A percentile compares a stretch with the other conserved stretches of the same genome.
These are phyloP conservation scores for Asparagopsis taxiformis DNA, from an alignment of 31 red algal species.

Conservation along the genomic window DNA sequence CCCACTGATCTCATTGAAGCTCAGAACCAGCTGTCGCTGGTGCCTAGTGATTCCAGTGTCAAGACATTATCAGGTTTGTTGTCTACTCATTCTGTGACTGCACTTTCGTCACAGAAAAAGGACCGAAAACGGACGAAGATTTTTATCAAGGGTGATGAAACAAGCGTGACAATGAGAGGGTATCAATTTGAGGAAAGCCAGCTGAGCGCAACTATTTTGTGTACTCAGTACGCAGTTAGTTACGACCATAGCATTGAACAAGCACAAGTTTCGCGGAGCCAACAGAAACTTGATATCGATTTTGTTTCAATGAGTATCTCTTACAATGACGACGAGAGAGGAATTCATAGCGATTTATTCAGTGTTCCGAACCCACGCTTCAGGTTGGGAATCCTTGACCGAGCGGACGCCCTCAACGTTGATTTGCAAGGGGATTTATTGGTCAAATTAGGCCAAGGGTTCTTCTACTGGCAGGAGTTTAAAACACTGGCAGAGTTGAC, in stretches of 20 bases:
- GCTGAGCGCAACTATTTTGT: slow-evolving; percentile 43
- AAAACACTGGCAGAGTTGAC: slow-evolving; percentile 44
- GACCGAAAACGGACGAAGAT: slow-evolving; percentile 24
- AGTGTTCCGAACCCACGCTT: slow-evolving; percentile 51
- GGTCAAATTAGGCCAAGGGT: slow-evolving; percentile 57
- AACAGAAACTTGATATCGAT: slow-evolving; percentile 12
- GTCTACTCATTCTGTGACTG: background rate
- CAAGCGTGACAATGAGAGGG: slow-evolving; percentile 40
- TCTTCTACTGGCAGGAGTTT: slow-evolving; percentile 68
- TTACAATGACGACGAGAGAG: slow-evolving; percentile 69
- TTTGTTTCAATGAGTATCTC: slow-evolving; percentile 48
- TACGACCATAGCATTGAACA: slow-evolving; percentile 19
- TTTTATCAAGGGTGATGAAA: slow-evolving; percentile 40
- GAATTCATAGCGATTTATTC: slow-evolving; percentile 61
- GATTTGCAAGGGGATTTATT: slow-evolving; percentile 46
- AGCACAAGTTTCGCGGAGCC: background rate
- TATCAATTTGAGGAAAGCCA: slow-evolving; percentile 78
- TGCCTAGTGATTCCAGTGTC: background rate
- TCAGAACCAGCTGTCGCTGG: background rate
- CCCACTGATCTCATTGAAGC: background rate
- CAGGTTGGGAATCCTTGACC: slow-evolving; percentile 14
- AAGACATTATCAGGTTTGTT: background rate
- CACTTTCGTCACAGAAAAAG: background rate
- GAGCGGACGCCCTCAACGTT: slow-evolving; percentile 13
- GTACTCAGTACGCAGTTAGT: slow-evolving; percentile 33